A percentile compares a stretch with the other conserved stretches of the same genome.
Conservation (phyloP, 1,139 yeast genomes). For the Taphrina betulina region DNA sequence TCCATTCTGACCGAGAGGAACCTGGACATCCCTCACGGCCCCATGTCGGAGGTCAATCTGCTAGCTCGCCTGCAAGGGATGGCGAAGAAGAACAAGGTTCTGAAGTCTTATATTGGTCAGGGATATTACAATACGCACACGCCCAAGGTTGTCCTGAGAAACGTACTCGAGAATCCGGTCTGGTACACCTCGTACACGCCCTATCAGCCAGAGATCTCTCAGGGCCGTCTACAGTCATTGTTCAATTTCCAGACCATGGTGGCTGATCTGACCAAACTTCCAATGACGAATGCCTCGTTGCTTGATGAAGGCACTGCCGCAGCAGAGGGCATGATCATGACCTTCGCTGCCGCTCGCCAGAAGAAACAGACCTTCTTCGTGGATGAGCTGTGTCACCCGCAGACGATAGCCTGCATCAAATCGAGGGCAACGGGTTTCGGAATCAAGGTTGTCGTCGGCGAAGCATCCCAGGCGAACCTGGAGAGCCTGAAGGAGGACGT, state of each 20-base stretch:
- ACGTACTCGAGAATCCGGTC: slow-evolving; percentile 86
- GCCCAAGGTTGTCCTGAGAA: slow-evolving; percentile 92
- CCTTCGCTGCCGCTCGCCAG: slow-evolving; percentile 56
- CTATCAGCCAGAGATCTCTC: slow-evolving; percentile 96
- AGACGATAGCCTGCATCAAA: slow-evolving; percentile 72
- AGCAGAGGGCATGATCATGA: slow-evolving; percentile 91
- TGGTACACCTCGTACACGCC: slow-evolving; percentile 99
- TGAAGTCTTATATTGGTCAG: slow-evolving; percentile 79
- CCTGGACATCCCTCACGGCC: slow-evolving; percentile 64
- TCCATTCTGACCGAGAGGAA: slow-evolving; percentile 68
- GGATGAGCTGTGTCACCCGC: slow-evolving; percentile 76
- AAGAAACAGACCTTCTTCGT: slow-evolving; percentile 61
- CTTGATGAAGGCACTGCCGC: slow-evolving; percentile 98
- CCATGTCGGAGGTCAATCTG: slow-evolving; percentile 80
- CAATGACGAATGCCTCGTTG: slow-evolving; percentile 88
- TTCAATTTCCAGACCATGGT: slow-evolving; percentile 88
- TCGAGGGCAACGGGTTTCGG: slow-evolving; percentile 77
- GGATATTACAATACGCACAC: slow-evolving; percentile 89
- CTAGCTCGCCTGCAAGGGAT: slow-evolving; percentile 62
- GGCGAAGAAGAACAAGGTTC: slow-evolving; percentile 71
- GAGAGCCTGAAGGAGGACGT: slow-evolving; percentile 47
- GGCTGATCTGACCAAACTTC: slow-evolving; percentile 84
- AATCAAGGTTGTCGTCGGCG: slow-evolving; percentile 64
- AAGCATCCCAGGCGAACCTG: slow-evolving; percentile 52
- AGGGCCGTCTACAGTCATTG: slow-evolving; percentile 87